Evolutionary conservation across 2,329 filamentous ascomycete genomes (phyloP), one percentile per base, ranked within the genome.

Genomic region (Teratosphaeria viscida): DNA sequence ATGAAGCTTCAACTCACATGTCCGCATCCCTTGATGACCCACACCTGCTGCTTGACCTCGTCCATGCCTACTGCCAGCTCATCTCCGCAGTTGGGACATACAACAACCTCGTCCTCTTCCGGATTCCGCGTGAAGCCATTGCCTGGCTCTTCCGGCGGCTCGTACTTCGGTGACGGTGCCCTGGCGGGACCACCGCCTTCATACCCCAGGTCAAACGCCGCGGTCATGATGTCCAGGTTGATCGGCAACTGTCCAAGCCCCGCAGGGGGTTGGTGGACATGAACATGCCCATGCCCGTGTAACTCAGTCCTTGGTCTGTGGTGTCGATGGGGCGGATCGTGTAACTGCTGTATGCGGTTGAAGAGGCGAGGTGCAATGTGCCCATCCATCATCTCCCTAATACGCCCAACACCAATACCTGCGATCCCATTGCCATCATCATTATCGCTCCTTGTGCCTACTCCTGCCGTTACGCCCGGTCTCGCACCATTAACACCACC

Each of bases 21-120:
- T 64, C 94, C 94, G 72, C 94, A 99, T 57, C 82, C 82, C 74
- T 92, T 96, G 39, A 94, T 81, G 0, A 94, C 87, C 91, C 92
- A 97, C 63, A 97, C 92, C 68, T 96, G 88, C 70, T 89, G 86
- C 74, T 95, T 91, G 37, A 78, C 71, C 32, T 82, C 58, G 16
- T 39, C 78, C 26, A 80, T 78, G 23, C 91, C 88, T 56, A 87
- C 85, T 5, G 90, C 88, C 16, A 99, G 77, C 74, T 97, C 92
- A 60, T 89, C 82, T 19, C 88, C 86, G 67, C 94, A 99, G 60
- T 89, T 89, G 0, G 92, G 89, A 71, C 94, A 99, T 1, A 96
- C 80, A 2, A 92, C 81, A 0, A 88, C 79, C 43, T 88, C 82
- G 16, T 90, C 85, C 39, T 90, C 86, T 47, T 78, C 82, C 0